phyloP scores from a whole-genome alignment of 768 basidiomycete genomes.

The Mycena metata region DNA sequence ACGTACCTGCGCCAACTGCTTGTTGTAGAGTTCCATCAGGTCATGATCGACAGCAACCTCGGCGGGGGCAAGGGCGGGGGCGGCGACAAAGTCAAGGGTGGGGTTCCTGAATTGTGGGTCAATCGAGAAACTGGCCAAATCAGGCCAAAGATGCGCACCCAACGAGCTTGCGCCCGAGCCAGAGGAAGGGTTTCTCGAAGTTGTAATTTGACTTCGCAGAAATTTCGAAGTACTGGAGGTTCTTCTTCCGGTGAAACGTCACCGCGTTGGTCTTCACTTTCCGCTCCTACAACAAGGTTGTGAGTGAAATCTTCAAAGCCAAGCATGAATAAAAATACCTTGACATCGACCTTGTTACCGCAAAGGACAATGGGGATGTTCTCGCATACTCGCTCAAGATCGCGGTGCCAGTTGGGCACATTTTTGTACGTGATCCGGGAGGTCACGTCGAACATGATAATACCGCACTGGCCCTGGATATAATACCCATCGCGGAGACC shows the following conservation, averaged over 20 bases:
- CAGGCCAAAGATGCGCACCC: slow-evolving; percentile 69
- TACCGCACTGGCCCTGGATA: slow-evolving; percentile 98
- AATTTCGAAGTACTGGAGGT: slow-evolving; percentile 99
- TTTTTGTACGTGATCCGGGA: slow-evolving; percentile 99
- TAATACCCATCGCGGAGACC: slow-evolving; percentile 97
- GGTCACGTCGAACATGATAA: slow-evolving; percentile 99
- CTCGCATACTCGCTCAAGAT: slow-evolving; percentile 99
- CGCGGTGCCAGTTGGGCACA: slow-evolving; percentile 99
- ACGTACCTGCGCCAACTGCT: slow-evolving; percentile 78
- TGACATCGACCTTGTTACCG: slow-evolving; percentile 99
- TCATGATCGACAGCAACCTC: slow-evolving; percentile 87
- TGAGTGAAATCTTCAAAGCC: slow-evolving; percentile 21
- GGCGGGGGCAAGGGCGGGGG: slow-evolving; percentile 94
- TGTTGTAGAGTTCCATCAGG: slow-evolving; percentile 85
- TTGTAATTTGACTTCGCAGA: slow-evolving; percentile 99
- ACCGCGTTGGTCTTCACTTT: slow-evolving; percentile 99
- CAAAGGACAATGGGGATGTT: slow-evolving; percentile 99
- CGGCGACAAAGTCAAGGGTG: slow-evolving; percentile 93
- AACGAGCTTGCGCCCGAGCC: slow-evolving; percentile 98
- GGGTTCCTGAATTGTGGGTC: slow-evolving; percentile 70
- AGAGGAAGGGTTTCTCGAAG: slow-evolving; percentile 99
- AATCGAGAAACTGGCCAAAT: neutral
- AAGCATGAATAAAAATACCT: slow-evolving; percentile 64
- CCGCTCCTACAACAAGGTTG: slow-evolving; percentile 77
- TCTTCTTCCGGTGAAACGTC: slow-evolving; percentile 99